phyloP scores from a whole-genome alignment of 257 asterid genomes.

The Eustoma russellianum region DNA sequence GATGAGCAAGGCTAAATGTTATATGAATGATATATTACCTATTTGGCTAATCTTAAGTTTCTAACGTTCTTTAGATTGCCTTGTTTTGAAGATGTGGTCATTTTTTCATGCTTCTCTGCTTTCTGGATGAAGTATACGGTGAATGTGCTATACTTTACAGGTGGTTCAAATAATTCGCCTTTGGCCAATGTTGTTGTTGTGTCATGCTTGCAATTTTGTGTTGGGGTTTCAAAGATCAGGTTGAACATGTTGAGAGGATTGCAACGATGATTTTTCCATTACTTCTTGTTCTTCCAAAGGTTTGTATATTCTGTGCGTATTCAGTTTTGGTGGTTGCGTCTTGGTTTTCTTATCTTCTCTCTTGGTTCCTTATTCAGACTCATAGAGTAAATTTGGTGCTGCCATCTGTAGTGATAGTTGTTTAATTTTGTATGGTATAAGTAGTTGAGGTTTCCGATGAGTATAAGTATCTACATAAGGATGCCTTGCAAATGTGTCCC shows the following conservation, averaged over 20 bases:
- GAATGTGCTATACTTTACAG: constrained; percentile 25
- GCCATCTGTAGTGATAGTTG: background rate
- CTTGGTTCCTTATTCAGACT: constrained; percentile 35
- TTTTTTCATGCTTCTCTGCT: too few species aligned
- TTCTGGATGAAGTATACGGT: too few species aligned
- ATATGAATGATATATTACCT: too few species aligned
- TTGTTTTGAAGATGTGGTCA: too few species aligned
- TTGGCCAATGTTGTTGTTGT: constrained; percentile 36
- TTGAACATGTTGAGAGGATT: constrained; percentile 29
- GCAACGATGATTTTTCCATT: constrained; percentile 66
- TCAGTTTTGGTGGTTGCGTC: constrained; percentile 2
- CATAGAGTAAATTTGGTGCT: constrained; percentile 29
- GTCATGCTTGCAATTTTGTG: constrained; percentile 47
- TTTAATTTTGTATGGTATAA: too few species aligned
- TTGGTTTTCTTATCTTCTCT: constrained; percentile 11
- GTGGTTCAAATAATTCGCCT: constrained; percentile 37
- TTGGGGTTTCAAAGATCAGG: constrained; percentile 45
- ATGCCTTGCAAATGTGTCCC: too few species aligned
- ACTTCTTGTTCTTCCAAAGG: constrained; percentile 66
- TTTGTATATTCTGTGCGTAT: constrained; percentile 13
- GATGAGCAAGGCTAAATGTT: too few species aligned
- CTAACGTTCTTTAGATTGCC: too few species aligned
- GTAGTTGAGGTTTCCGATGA: too few species aligned
- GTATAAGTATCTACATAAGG: too few species aligned
- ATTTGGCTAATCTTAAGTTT: too few species aligned